These are phyloP conservation scores for Nicotiana rustica DNA, from an alignment of 305 asterid species.

Conservation along the genomic window DNA sequence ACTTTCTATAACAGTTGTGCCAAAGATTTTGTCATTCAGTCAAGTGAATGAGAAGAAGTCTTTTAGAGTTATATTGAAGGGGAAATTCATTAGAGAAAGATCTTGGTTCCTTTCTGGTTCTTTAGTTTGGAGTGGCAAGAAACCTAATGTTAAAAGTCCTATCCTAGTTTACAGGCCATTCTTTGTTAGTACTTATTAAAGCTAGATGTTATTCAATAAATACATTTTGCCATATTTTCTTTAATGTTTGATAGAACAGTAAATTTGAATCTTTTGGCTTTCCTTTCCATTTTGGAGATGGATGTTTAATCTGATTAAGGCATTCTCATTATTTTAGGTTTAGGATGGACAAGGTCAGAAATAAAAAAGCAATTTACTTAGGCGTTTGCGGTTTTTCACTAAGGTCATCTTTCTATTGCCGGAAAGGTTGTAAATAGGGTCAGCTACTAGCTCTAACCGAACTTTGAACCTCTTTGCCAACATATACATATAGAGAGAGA, in stretches of 20 bases:
- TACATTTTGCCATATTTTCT: neutral
- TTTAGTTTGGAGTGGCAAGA: conserved; percentile 59
- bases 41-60: conserved; percentile 49
- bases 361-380: too few species aligned
- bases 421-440: too few species aligned
- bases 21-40: conserved; percentile 51
- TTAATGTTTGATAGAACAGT: neutral
- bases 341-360: too few species aligned
- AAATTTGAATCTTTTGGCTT: neutral
- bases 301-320: too few species aligned
- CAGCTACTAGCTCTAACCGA: too few species aligned
- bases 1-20: conserved; percentile 58
- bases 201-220: neutral
- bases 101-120: conserved; percentile 60
- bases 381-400: too few species aligned
- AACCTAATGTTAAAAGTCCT: conserved; percentile 68
- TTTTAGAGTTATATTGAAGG: conserved; percentile 61
- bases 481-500: too few species aligned
- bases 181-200: neutral
- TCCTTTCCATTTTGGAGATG: neutral
- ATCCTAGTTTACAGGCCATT: conserved; percentile 57
- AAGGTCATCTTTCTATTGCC: too few species aligned
- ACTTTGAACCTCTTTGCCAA: too few species aligned
- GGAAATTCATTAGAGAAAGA: conserved; percentile 39
- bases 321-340: too few species aligned